Evolutionary conservation across 2,329 filamentous ascomycete species (phyloP).

Genomic region (Aspergillus japonicus): DNA sequence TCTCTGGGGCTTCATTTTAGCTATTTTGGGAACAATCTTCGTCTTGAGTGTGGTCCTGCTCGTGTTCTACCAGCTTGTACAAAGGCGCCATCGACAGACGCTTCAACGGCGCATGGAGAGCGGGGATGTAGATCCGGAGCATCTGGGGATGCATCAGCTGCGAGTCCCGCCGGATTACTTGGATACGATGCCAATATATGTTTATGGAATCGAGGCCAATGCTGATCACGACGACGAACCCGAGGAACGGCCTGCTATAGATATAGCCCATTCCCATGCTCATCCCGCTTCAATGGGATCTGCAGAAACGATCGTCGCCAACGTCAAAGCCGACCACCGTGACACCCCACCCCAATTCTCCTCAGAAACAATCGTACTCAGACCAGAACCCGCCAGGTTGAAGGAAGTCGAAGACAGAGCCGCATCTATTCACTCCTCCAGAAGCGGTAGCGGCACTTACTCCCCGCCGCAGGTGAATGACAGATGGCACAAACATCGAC

Average conservation of each 20-base stretch:
- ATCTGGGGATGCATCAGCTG: slow-evolving; percentile 77
- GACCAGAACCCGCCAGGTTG: neutral
- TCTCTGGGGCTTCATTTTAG: slow-evolving; percentile 78
- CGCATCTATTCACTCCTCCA: neutral
- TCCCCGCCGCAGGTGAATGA: neutral
- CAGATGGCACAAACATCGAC: slow-evolving; percentile 20
- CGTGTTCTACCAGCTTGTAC: slow-evolving; percentile 71
- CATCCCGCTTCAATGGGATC: neutral
- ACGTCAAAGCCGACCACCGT: neutral
- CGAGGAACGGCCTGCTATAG: neutral
- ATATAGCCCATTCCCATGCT: neutral
- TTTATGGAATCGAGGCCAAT: slow-evolving; percentile 54
- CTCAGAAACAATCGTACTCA: neutral
- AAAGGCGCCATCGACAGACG: slow-evolving; percentile 66
- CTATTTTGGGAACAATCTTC: slow-evolving; percentile 75
- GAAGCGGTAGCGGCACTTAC: neutral
- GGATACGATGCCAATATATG: slow-evolving; percentile 73
- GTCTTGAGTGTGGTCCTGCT: slow-evolving; percentile 66
- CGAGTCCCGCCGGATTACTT: slow-evolving; percentile 72
- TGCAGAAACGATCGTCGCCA: neutral
- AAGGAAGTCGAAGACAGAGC: neutral
- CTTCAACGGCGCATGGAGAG: slow-evolving; percentile 69
- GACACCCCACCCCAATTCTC: neutral
- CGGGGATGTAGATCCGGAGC: slow-evolving; percentile 84
- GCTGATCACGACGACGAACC: neutral